Evolutionary conservation across 2,329 filamentous ascomycete genomes (phyloP).

Genomic region (Ophiocordyceps polyrhachis-furcata): DNA sequence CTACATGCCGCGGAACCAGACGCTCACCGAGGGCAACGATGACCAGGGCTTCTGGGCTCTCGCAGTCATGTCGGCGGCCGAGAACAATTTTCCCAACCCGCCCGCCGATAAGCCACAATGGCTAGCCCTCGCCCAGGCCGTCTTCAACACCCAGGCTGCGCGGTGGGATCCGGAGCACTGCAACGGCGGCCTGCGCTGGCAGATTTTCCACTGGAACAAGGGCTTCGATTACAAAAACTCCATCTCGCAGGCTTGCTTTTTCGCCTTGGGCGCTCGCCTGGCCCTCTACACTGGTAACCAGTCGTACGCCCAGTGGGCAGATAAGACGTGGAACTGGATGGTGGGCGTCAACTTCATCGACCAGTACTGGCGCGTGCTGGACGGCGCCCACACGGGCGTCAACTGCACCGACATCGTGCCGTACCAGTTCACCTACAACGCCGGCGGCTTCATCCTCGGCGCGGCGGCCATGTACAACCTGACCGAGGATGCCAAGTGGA

Average conservation of each 20-base stretch:
- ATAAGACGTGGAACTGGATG: constrained; percentile 55
- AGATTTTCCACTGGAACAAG: constrained; percentile 67
- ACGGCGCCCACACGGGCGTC: constrained; percentile 35
- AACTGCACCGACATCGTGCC: constrained; percentile 40
- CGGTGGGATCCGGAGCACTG: constrained; percentile 56
- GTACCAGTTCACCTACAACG: constrained; percentile 53
- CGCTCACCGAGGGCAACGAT: constrained; percentile 50
- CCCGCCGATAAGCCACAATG: constrained; percentile 38
- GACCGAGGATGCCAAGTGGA: constrained; percentile 32
- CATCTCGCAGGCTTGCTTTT: constrained; percentile 44
- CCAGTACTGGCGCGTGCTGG: constrained; percentile 39
- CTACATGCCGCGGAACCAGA: constrained; percentile 63
- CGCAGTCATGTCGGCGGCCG: constrained; percentile 50
- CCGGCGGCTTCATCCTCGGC: constrained; percentile 46
- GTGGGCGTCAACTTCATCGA: constrained; percentile 36
- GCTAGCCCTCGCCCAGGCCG: constrained; percentile 56
- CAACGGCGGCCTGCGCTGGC: constrained; percentile 63
- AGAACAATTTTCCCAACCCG: constrained; percentile 47
- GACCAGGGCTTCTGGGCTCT: constrained; percentile 62
- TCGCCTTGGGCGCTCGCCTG: constrained; percentile 45
- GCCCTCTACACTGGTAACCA: constrained; percentile 60
- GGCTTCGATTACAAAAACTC: constrained; percentile 65
- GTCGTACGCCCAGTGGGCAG: constrained; percentile 64
- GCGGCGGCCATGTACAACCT: constrained; percentile 53
- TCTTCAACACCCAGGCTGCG: constrained; percentile 60